Conservation (phyloP, 495 filamentous ascomycete genomes). For the Aspergillus kassunensis region DNA sequence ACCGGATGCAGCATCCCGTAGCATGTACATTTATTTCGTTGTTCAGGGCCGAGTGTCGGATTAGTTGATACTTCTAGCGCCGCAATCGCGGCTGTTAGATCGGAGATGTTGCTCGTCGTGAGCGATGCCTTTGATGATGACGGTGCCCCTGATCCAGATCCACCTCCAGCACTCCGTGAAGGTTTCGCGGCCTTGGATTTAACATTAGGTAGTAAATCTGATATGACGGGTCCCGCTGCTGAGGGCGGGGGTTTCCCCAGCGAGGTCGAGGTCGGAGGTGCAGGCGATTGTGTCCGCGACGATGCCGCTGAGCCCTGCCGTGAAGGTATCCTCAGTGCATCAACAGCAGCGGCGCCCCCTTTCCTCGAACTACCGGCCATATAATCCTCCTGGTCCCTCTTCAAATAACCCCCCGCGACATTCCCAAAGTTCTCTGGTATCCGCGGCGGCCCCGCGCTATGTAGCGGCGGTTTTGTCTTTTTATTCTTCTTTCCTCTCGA, state of each 20-base stretch:
- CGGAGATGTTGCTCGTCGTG: slow-evolving; percentile 64
- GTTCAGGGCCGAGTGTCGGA: slow-evolving; percentile 54
- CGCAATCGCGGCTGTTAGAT: slow-evolving; percentile 90
- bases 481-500: slow-evolving; percentile 41
- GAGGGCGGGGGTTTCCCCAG: slow-evolving; percentile 59
- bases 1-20: slow-evolving; percentile 81
- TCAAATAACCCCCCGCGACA: slow-evolving; percentile 55
- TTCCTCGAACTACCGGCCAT: slow-evolving; percentile 29
- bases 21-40: slow-evolving; percentile 71
- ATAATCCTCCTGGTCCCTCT: slow-evolving; percentile 58
- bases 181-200: slow-evolving; percentile 55
- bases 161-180: slow-evolving; percentile 28
- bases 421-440: slow-evolving; percentile 57
- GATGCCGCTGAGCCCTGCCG: slow-evolving; percentile 23
- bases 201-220: slow-evolving; percentile 64
- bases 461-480: slow-evolving; percentile 53
- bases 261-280: slow-evolving; percentile 30
- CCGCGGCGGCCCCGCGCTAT: slow-evolving; percentile 57
- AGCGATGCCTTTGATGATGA: slow-evolving; percentile 26
- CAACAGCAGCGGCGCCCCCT: too few species aligned
- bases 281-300: slow-evolving; percentile 37
- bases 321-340: slow-evolving; percentile 29
- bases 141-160: slow-evolving; percentile 14
- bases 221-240: slow-evolving; percentile 70
- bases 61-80: slow-evolving; percentile 86